Conservation (phyloP, 2,329 filamentous ascomycete genomes). For the Aspergillaceae sp. region DNA sequence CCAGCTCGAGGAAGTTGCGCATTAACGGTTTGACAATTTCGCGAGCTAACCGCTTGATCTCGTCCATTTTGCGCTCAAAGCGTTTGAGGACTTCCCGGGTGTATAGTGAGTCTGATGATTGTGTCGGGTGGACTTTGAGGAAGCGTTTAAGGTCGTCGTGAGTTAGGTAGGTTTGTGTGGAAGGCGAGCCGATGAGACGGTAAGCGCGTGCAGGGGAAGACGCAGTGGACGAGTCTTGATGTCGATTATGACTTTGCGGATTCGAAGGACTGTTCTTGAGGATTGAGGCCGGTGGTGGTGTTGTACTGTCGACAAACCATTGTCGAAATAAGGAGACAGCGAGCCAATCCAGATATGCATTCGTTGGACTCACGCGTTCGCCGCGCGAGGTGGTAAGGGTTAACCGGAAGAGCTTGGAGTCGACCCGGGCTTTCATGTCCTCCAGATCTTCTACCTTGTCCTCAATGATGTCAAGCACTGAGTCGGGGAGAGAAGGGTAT, state of each 20-base stretch:
- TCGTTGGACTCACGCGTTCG: conserved; percentile 71
- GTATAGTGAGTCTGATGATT: conserved; percentile 56
- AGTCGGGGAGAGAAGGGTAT: conserved; percentile 54
- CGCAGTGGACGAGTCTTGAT: conserved; percentile 15
- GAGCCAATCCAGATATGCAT: conserved; percentile 81
- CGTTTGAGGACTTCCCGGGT: conserved; percentile 74
- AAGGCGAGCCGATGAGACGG: conserved; percentile 60
- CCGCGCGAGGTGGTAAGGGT: conserved; percentile 69
- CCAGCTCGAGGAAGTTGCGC: conserved; percentile 74
- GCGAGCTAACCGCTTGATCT: conserved; percentile 74
- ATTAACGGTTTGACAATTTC: conserved; percentile 79
- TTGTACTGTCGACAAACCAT: conserved; percentile 86
- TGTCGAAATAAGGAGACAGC: conserved; percentile 80
- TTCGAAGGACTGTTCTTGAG: conserved; percentile 26
- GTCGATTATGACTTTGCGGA: conserved; percentile 4
- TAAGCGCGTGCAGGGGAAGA: conserved; percentile 58
- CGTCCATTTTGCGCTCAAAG: conserved; percentile 80
- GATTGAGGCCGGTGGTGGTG: conserved; percentile 54
- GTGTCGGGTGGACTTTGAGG: conserved; percentile 63
- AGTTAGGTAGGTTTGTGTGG: conserved; percentile 56
- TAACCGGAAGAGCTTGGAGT: conserved; percentile 72
- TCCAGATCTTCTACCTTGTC: conserved; percentile 91
- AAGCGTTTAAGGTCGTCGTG: conserved; percentile 90
- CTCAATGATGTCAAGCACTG: conserved; percentile 80
- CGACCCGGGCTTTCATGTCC: conserved; percentile 69